These are phyloP conservation scores for Rhizophagus sp. DNA, from an alignment of 192 early-diverging fungal genomes.

Conservation along the genomic window DNA sequence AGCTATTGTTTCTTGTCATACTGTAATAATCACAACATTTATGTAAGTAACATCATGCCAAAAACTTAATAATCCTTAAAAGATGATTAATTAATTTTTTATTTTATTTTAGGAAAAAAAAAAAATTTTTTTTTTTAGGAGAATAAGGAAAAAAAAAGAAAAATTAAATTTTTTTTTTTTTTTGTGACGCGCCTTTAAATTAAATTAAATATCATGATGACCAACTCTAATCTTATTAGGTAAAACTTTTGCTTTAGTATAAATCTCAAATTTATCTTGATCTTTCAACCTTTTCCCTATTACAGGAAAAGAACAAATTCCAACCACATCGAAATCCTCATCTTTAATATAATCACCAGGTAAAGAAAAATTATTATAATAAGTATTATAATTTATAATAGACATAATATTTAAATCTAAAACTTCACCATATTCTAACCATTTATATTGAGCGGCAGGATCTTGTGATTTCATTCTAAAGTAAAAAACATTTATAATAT, in stretches of 20 bases:
- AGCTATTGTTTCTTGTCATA: too few species aligned
- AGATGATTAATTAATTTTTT: too few species aligned
- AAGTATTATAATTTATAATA: neutral
- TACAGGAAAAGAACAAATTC: constrained; percentile 6
- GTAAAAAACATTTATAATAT: constrained; percentile 17
- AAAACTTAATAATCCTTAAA: too few species aligned
- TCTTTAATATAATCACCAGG: neutral
- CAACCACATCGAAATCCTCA: neutral
- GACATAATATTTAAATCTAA: neutral
- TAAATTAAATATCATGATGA: too few species aligned
- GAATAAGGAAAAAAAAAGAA: too few species aligned
- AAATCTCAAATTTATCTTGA: neutral
- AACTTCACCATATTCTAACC: neutral
- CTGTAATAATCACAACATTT: too few species aligned
- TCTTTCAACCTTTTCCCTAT: neutral
- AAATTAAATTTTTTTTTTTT: too few species aligned
- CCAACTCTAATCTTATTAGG: neutral
- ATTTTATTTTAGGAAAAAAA: too few species aligned
- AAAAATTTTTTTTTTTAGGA: too few species aligned
- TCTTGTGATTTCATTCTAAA: constrained; percentile 21
- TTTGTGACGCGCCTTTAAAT: too few species aligned
- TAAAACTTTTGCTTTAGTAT: constrained; percentile 12
- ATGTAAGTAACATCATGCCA: too few species aligned
- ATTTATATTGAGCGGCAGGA: neutral
- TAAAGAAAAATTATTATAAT: neutral